Conservation (phyloP, 2,329 filamentous ascomycete genomes). For the Colletotrichum tamarilloi region DNA sequence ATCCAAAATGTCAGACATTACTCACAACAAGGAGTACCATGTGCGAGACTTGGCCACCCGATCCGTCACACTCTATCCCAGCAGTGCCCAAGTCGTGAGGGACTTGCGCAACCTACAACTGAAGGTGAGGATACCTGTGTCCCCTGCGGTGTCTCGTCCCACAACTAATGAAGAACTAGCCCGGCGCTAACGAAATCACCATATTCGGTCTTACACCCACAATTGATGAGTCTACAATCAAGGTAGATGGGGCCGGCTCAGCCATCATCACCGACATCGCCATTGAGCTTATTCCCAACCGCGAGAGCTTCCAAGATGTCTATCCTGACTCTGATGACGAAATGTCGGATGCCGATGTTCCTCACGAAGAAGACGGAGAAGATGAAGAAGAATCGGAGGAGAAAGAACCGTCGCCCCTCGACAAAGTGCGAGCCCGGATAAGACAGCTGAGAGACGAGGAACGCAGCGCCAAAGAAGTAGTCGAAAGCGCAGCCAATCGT, state of each 20-base stretch:
- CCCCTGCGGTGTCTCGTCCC: slow-evolving; percentile 57
- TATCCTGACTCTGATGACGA: slow-evolving; percentile 60
- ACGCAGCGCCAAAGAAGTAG: slow-evolving; percentile 42
- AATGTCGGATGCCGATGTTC: slow-evolving; percentile 39
- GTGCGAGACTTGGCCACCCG: slow-evolving; percentile 68
- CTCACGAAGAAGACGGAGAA: slow-evolving; percentile 34
- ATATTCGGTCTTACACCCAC: slow-evolving; percentile 66
- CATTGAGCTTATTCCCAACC: slow-evolving; percentile 67
- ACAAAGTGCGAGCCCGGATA: slow-evolving; percentile 45
- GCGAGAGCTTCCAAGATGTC: slow-evolving; percentile 64
- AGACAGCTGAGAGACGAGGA: slow-evolving; percentile 44
- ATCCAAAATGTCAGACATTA: slow-evolving; percentile 47
- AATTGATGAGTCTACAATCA: slow-evolving; percentile 69
- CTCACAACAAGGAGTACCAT: slow-evolving; percentile 61
- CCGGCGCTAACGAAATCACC: slow-evolving; percentile 68
- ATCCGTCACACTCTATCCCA: slow-evolving; percentile 72
- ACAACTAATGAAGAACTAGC: slow-evolving; percentile 60
- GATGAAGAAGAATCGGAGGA: slow-evolving; percentile 40
- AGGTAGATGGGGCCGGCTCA: slow-evolving; percentile 66
- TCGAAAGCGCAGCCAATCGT: slow-evolving; percentile 50
- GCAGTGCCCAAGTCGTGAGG: slow-evolving; percentile 68
- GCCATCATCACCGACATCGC: slow-evolving; percentile 72
- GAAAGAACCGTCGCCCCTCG: slow-evolving; percentile 36
- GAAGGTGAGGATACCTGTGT: slow-evolving; percentile 45
- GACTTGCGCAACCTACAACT: slow-evolving; percentile 67